phyloP scores from a whole-genome alignment of 2,329 filamentous ascomycete genomes.

The Cladorrhinum sp. region DNA sequence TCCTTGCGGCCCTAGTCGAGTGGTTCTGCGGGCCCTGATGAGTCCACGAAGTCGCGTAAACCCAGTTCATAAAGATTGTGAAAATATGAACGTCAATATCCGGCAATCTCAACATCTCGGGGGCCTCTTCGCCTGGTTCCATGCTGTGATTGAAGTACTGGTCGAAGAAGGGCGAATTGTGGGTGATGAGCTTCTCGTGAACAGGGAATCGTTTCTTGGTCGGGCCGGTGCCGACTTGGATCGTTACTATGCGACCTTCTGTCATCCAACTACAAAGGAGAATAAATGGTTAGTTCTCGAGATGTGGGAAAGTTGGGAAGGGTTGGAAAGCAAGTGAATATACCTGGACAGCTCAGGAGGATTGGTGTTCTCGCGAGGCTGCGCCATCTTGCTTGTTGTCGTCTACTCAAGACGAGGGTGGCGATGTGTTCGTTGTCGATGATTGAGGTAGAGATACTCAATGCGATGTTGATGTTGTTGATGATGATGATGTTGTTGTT shows the following conservation, averaged over 20 bases:
- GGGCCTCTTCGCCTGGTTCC: neutral
- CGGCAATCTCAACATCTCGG: slow-evolving; percentile 20
- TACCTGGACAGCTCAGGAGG: no score
- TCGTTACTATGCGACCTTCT: slow-evolving; percentile 23
- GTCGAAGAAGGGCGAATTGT: slow-evolving; percentile 25
- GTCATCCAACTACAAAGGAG: slow-evolving; percentile 21
- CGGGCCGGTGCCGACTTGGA: slow-evolving; percentile 18
- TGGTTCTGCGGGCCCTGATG: slow-evolving; percentile 13
- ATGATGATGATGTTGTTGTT: neutral
- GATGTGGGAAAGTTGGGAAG: no score
- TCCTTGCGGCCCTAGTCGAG: neutral
- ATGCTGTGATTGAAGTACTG: slow-evolving; percentile 15
- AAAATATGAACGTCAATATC: slow-evolving; percentile 25
- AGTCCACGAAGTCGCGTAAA: slow-evolving; percentile 24
- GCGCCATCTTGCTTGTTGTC: no score
- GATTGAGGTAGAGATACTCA: no score
- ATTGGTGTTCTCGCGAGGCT: no score
- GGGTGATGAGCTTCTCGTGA: slow-evolving; percentile 26
- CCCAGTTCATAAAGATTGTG: slow-evolving; percentile 25
- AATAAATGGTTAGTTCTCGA: neutral
- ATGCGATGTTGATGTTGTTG: no score
- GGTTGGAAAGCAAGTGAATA: neutral
- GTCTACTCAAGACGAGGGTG: no score
- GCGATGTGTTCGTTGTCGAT: no score
- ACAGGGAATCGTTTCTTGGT: slow-evolving; percentile 19